phyloP scores from a whole-genome alignment of 495 filamentous ascomycete species.

The Podospora anserina region DNA sequence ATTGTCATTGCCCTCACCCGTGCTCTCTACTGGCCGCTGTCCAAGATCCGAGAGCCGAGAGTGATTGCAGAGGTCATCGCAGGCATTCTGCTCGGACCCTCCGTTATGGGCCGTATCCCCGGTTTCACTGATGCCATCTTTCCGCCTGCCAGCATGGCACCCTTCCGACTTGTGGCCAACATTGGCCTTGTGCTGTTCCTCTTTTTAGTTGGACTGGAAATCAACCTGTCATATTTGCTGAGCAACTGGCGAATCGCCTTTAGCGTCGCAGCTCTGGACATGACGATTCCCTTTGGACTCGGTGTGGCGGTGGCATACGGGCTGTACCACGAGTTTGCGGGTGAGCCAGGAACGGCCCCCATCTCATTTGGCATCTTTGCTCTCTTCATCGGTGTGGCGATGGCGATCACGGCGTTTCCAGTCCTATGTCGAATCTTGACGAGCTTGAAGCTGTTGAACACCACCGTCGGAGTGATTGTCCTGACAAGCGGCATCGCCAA shows the following conservation, averaged over 20 bases:
- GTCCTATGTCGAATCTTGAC: slow-evolving; percentile 90
- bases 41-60: slow-evolving; percentile 78
- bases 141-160: slow-evolving; percentile 64
- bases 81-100: slow-evolving; percentile 82
- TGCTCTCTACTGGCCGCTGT: slow-evolving; percentile 67
- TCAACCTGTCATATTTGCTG: slow-evolving; percentile 74
- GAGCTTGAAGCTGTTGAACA: slow-evolving; percentile 79
- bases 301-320: slow-evolving; percentile 78
- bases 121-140: slow-evolving; percentile 75
- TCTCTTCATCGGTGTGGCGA: slow-evolving; percentile 87
- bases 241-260: slow-evolving; percentile 80
- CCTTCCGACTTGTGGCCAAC: slow-evolving; percentile 75
- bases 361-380: slow-evolving; percentile 77
- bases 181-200: slow-evolving; percentile 82
- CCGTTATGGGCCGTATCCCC: slow-evolving; percentile 74
- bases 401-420: slow-evolving; percentile 95
- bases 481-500: slow-evolving; percentile 90
- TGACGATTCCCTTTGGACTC: slow-evolving; percentile 69
- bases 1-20: slow-evolving; percentile 86
- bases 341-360: slow-evolving; percentile 59
- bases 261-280: slow-evolving; percentile 74
- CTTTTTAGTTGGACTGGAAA: slow-evolving; percentile 87
- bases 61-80: slow-evolving; percentile 93
- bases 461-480: slow-evolving; percentile 81
- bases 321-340: slow-evolving; percentile 72